Percentiles rank a stretch among this genome's conserved stretches.
Evolutionary conservation across 2,329 filamentous ascomycete genomes (phyloP).

Genomic region (Fusarium sp.): DNA sequence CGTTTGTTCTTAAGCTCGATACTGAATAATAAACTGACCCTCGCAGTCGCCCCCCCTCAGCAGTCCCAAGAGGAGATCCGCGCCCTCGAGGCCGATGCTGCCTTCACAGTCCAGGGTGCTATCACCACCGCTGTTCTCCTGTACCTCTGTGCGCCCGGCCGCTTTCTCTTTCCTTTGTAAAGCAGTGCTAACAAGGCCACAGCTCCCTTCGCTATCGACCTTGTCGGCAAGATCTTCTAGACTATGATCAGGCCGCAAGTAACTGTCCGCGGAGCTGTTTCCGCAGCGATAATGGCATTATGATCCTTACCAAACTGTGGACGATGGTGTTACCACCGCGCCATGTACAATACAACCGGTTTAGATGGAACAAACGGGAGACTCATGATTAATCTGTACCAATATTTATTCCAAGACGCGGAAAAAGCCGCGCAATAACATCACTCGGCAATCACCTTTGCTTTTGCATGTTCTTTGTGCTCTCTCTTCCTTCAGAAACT

Average conservation of each 20-base stretch:
- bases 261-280: not conserved
- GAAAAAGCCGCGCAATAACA: slow-evolving; percentile 29
- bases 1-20: slow-evolving; percentile 40
- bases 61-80: slow-evolving; percentile 76
- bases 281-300: slow-evolving; percentile 14
- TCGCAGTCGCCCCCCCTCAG: slow-evolving; percentile 73
- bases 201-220: slow-evolving; percentile 71
- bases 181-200: slow-evolving; percentile 12
- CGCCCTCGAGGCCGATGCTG: slow-evolving; percentile 74
- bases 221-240: slow-evolving; percentile 59
- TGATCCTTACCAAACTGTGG: slow-evolving; percentile 14
- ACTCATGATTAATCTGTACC: slow-evolving; percentile 42
- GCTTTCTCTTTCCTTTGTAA: not conserved
- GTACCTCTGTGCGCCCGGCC: slow-evolving; percentile 75
- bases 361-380: slow-evolving; percentile 35
- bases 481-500: not conserved
- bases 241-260: not conserved
- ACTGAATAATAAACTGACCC: slow-evolving; percentile 33
- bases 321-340: slow-evolving; percentile 18
- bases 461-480: not conserved
- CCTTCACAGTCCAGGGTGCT: slow-evolving; percentile 74
- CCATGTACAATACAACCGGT: slow-evolving; percentile 43
- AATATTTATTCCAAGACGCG: slow-evolving; percentile 33
- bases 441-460: slow-evolving; percentile 24
- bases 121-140: slow-evolving; percentile 73